These are phyloP conservation scores for Lactarius evosmus DNA, from an alignment of 768 basidiomycete species.

Conservation along the genomic window DNA sequence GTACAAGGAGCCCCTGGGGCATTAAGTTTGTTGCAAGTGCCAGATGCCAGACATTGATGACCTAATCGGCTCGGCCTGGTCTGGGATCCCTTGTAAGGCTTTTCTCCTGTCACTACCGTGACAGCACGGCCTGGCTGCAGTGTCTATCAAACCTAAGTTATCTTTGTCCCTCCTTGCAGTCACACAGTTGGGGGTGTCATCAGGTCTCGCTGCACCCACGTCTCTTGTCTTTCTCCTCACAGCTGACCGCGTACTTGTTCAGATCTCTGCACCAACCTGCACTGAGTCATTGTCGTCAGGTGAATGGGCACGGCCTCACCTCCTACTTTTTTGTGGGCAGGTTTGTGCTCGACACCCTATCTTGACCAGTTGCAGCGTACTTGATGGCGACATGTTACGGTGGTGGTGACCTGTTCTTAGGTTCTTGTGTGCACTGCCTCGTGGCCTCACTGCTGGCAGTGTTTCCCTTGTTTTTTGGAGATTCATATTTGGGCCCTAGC, in stretches of 20 bases:
- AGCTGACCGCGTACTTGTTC: not conserved
- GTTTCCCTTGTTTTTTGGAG: not conserved
- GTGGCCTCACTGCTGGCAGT: not conserved
- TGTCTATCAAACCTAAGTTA: too few species aligned
- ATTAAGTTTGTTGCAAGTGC: too few species aligned
- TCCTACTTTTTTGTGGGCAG: not conserved
- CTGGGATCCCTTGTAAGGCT: not conserved
- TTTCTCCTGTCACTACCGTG: not conserved
- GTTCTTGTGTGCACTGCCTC: not conserved
- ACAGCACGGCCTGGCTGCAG: not conserved
- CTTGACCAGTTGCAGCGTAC: not conserved
- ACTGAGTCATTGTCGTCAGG: not conserved
- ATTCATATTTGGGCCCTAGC: not conserved
- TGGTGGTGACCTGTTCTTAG: not conserved
- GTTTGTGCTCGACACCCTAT: not conserved
- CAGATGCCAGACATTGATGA: too few species aligned
- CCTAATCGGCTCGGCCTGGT: too few species aligned
- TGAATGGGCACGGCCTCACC: not conserved
- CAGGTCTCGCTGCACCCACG: not conserved
- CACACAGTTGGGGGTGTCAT: not conserved
- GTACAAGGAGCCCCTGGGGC: too few species aligned
- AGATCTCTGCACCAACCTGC: not conserved
- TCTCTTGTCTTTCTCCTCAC: not conserved
- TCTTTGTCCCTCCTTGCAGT: not conserved
- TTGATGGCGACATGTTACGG: not conserved